Conservation (phyloP, 768 basidiomycete genomes). For the Pulveroboletus sp. region DNA sequence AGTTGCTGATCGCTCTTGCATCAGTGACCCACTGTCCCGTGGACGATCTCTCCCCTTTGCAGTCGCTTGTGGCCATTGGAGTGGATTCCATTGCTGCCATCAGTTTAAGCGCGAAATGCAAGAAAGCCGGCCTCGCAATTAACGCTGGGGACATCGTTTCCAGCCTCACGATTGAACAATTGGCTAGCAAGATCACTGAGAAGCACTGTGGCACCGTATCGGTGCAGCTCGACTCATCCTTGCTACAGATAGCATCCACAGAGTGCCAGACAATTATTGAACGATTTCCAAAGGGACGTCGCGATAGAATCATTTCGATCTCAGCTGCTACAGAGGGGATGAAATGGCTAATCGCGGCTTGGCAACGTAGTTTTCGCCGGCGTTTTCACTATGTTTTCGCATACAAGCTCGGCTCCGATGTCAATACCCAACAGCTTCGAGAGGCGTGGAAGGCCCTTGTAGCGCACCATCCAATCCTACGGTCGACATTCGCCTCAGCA, state of each 20-base stretch:
- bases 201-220: background rate
- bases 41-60: conserved; percentile 29
- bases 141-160: conserved; percentile 38
- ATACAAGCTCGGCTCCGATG: conserved; percentile 29
- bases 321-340: conserved; percentile 27
- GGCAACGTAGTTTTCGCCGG: conserved; percentile 38
- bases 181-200: conserved; percentile 12
- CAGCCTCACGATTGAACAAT: conserved; percentile 34
- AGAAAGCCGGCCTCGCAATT: conserved; percentile 32
- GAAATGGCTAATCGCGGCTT: conserved; percentile 39
- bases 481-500: conserved; percentile 37
- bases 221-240: background rate
- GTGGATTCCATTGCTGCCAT: conserved; percentile 50
- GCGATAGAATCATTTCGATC: conserved; percentile 16
- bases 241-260: conserved; percentile 5
- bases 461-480: conserved; percentile 35
- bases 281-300: conserved; percentile 13
- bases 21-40: conserved; percentile 25
- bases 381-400: conserved; percentile 44
- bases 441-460: conserved; percentile 37
- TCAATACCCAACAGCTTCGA: conserved; percentile 28
- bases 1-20: conserved; percentile 5
- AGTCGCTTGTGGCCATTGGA: conserved; percentile 38
- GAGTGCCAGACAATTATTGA: conserved; percentile 10
- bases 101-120: conserved; percentile 38